Evolutionary conservation across 2,329 filamentous ascomycete genomes (phyloP).

Genomic region (Colletotrichum chlorophyti): DNA sequence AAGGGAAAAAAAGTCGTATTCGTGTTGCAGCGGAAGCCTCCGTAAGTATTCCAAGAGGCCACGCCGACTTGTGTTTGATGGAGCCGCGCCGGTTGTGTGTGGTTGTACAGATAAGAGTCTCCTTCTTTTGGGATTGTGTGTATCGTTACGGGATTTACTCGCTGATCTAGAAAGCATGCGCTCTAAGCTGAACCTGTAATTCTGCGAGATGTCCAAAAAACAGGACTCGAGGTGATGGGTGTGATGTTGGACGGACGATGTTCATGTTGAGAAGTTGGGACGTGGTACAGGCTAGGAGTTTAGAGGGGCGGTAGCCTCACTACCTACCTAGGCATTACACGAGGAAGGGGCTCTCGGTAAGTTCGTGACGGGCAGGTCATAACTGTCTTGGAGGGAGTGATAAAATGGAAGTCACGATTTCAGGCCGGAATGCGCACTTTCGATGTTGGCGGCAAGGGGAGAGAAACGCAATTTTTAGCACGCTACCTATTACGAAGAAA

Average conservation of each 20-base stretch:
- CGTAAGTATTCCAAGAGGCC: not conserved
- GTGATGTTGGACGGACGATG: conserved; percentile 1
- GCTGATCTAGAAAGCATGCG: conserved; percentile 26
- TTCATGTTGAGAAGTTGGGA: not conserved
- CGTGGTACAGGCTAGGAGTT: too few species aligned
- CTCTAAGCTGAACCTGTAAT: conserved; percentile 19
- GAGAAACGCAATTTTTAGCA: conserved; percentile 5
- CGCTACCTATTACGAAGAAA: not conserved
- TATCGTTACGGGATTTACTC: conserved; percentile 4
- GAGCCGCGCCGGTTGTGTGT: too few species aligned
- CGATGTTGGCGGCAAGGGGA: not conserved
- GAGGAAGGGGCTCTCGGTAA: too few species aligned
- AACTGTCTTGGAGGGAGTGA: too few species aligned
- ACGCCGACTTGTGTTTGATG: too few species aligned
- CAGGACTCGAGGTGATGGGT: not conserved
- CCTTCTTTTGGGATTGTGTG: not conserved
- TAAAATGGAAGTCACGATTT: too few species aligned
- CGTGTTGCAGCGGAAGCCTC: not conserved
- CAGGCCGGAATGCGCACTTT: too few species aligned
- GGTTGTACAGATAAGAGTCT: too few species aligned
- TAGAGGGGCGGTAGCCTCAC: too few species aligned
- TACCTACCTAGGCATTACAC: too few species aligned
- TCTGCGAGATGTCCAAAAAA: conserved; percentile 25
- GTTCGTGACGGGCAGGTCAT: too few species aligned
- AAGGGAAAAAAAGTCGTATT: not conserved